Evolutionary conservation across 768 basidiomycete species (phyloP).

Genomic region (Calocera viscosa): DNA sequence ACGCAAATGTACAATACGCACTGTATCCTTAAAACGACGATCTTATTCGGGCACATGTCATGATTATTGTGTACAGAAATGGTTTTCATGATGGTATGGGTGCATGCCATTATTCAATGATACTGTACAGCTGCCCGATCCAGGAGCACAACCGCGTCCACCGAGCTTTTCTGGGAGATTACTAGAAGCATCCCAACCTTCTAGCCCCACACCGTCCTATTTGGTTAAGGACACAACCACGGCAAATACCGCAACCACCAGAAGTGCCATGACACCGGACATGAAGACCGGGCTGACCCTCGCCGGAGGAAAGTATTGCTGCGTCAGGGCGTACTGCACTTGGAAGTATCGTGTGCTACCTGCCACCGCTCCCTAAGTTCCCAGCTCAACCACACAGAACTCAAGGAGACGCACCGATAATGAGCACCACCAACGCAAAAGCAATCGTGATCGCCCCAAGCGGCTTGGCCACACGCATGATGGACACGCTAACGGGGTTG

Average conservation of each 20-base stretch:
- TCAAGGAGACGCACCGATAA: constrained; percentile 33
- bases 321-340: constrained; percentile 39
- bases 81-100: too few relatives aligned
- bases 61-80: too few relatives aligned
- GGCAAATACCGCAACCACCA: constrained; percentile 36
- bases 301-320: constrained; percentile 45
- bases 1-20: background rate
- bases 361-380: constrained; percentile 19
- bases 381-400: background rate
- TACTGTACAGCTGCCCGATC: too few relatives aligned
- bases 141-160: too few relatives aligned
- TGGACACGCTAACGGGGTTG: constrained; percentile 8
- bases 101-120: too few relatives aligned
- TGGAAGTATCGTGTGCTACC: constrained; percentile 43
- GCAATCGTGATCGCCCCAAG: constrained; percentile 41
- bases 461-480: constrained; percentile 34
- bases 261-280: constrained; percentile 29
- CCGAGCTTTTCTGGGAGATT: too few relatives aligned
- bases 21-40: too few relatives aligned
- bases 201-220: too few relatives aligned
- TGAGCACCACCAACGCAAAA: constrained; percentile 37
- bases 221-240: constrained; percentile 29
- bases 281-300: constrained; percentile 35
- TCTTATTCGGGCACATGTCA: too few relatives aligned
- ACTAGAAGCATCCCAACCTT: too few relatives aligned